Base-by-base conservation (phyloP, 345 rosid genomes). In the Eucalyptus globulus region DNA sequence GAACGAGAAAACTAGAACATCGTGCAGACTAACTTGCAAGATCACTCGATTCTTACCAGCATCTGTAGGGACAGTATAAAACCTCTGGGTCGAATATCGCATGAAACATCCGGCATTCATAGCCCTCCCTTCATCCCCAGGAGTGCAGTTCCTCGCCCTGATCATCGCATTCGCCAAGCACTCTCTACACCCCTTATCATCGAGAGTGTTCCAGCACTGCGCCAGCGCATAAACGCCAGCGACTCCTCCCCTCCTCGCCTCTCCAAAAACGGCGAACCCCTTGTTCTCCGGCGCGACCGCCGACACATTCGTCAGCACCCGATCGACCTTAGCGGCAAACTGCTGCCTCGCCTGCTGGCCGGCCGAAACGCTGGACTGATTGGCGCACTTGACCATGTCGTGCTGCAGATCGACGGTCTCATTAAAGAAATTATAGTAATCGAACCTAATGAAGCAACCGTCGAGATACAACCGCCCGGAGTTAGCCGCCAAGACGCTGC, bases 401-500 rank as follows among this genome's bases (percentile, higher is more conserved):
- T 76, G 80, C n/a, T 49, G 37, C 12, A 91, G 50, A 4, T 95
- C 93, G 4, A 91, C 90, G 37, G 93, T 88, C 80, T 95, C 95
- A 1, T 87, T 58, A 81, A 89, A 95, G 91, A 95, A 95, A 87
- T 90, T 88, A 90, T 95, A 92, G 86, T 89, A 89, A 80, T 95
- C 97, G 53, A 92, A 95, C 37, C 97, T 93, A 17, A 95, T 86
- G 93, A 94, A 95, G 91, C 96, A 95, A 15, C 97, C 97, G 60
- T 95, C 97, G 47, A 95, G 92, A 50, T 87, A 95, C 89, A 95
- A 90, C 44, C 93, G 90, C 56, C 90, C 96, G 34, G 34, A 34
- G 34, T 34, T 34, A 34, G 34, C 34, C 34, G 34, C 94, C 60
- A 93, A 93, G 37, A 65, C 9, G 4, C 16, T 65, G 91, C 97